Conservation (phyloP, 495 filamentous ascomycete species). For the Penicillium atrosanguineum region DNA sequence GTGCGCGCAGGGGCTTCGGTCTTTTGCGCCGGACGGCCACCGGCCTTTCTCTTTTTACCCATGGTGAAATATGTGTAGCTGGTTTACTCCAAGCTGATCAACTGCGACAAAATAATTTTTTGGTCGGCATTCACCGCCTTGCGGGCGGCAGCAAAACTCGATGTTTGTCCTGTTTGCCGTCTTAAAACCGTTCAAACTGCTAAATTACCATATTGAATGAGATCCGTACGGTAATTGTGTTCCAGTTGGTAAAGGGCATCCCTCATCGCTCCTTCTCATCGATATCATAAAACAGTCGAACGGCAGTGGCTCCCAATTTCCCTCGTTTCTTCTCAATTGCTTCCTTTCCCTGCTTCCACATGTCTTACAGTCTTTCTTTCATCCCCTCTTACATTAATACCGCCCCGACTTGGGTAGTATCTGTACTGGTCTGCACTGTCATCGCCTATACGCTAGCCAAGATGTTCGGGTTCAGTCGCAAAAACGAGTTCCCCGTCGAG, state of each 20-base stretch:
- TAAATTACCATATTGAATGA: slow-evolving; percentile 4
- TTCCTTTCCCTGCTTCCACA: slow-evolving; percentile 21
- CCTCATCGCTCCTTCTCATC: slow-evolving; percentile 4
- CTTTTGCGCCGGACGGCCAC: slow-evolving; percentile 49
- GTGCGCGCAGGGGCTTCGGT: slow-evolving; percentile 39
- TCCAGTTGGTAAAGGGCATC: slow-evolving; percentile 1
- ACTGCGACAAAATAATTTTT: slow-evolving; percentile 41
- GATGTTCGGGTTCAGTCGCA: slow-evolving; percentile 65
- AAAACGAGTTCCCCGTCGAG: slow-evolving; percentile 77
- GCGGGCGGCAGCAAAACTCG: background rate
- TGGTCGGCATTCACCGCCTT: slow-evolving; percentile 32
- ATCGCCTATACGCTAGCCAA: slow-evolving; percentile 43
- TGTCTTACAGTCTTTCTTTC: slow-evolving; percentile 29
- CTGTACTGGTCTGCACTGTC: slow-evolving; percentile 45
- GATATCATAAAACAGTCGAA: background rate
- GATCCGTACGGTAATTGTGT: slow-evolving; percentile 5
- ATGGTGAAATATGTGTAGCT: slow-evolving; percentile 43
- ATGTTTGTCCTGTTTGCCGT: slow-evolving; percentile 24
- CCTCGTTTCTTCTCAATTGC: slow-evolving; percentile 5
- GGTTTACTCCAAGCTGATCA: slow-evolving; percentile 7
- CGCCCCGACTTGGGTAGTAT: slow-evolving; percentile 34
- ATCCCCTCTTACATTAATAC: slow-evolving; percentile 26
- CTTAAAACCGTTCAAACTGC: slow-evolving; percentile 10
- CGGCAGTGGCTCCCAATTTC: background rate
- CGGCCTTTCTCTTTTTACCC: slow-evolving; percentile 79